A percentile compares a stretch with the other conserved stretches of the same genome.
phyloP scores from a whole-genome alignment of 129 eudicot species.

The Escallonia herrerae region DNA sequence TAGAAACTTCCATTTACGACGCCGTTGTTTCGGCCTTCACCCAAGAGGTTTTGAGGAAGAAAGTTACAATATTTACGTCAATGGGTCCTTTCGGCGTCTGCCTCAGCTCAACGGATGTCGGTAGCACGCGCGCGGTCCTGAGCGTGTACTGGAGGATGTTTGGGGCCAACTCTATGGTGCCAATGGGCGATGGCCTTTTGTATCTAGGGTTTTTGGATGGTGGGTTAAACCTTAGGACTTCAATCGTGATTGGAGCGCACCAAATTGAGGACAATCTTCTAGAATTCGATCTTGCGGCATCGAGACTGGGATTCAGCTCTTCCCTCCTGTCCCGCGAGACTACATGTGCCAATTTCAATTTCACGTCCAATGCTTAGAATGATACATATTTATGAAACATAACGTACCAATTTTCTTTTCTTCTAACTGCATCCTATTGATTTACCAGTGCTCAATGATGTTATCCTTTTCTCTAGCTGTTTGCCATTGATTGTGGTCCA shows the following conservation, averaged over 20 bases:
- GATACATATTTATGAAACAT: no score
- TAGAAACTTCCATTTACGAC: constrained; percentile 22
- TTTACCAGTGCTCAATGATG: no score
- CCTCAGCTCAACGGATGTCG: constrained; percentile 12
- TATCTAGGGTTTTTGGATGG: constrained; percentile 17
- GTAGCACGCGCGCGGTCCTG: constrained; percentile 13
- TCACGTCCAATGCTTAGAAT: constrained; percentile 15
- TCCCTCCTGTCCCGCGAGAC: constrained; percentile 16
- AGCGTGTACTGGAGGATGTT: constrained; percentile 3
- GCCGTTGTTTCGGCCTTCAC: constrained; percentile 15
- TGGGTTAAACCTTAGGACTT: constrained; percentile 7
- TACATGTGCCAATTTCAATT: constrained; percentile 31
- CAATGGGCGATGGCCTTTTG: neutral
- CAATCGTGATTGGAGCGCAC: constrained; percentile 27
- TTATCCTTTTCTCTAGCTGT: no score
- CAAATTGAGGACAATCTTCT: constrained; percentile 36
- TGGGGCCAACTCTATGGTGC: neutral
- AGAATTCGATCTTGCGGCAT: constrained; percentile 33
- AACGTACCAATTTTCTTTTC: no score
- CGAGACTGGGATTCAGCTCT: constrained; percentile 42
- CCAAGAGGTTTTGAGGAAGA: constrained; percentile 13
- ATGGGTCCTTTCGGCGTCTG: constrained; percentile 38
- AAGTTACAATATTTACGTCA: constrained; percentile 10
- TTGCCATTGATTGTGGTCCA: no score
- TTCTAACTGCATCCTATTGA: no score